Conservation (phyloP, 176 grass and related monocot species). For the Musa acuminata region DNA sequence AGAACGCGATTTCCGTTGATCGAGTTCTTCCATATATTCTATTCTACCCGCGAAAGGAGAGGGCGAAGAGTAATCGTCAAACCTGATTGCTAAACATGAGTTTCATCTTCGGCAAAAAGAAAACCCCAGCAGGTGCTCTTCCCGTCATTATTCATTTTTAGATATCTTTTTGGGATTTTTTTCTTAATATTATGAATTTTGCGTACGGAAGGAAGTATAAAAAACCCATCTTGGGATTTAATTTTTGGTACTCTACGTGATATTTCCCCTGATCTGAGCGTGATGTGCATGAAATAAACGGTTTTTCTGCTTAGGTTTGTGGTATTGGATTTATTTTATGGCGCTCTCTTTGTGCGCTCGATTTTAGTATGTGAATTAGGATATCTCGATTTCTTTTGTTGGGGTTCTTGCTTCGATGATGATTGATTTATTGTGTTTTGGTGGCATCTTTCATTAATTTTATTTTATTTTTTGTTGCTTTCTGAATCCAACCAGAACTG, state of each 20-base stretch:
- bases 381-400: no score
- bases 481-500: slow-evolving; percentile 34
- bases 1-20: neutral
- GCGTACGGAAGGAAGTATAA: no score
- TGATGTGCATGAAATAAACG: neutral
- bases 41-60: neutral
- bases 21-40: neutral
- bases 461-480: neutral
- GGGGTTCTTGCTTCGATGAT: no score
- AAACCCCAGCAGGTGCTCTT: slow-evolving; percentile 57
- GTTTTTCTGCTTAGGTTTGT: neutral
- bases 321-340: neutral
- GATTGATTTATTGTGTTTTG: no score
- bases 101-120: slow-evolving; percentile 85
- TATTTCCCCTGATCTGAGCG: neutral
- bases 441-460: neutral
- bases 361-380: no score
- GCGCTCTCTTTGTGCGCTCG: no score
- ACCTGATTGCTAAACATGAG: slow-evolving; percentile 34
- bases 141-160: neutral
- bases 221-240: no score
- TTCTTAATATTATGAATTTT: no score
- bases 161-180: neutral
- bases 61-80: neutral
- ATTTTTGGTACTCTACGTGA: no score